Base-by-base conservation (phyloP, 352 stramenopile species). In the Globisporangium nagaii region DNA sequence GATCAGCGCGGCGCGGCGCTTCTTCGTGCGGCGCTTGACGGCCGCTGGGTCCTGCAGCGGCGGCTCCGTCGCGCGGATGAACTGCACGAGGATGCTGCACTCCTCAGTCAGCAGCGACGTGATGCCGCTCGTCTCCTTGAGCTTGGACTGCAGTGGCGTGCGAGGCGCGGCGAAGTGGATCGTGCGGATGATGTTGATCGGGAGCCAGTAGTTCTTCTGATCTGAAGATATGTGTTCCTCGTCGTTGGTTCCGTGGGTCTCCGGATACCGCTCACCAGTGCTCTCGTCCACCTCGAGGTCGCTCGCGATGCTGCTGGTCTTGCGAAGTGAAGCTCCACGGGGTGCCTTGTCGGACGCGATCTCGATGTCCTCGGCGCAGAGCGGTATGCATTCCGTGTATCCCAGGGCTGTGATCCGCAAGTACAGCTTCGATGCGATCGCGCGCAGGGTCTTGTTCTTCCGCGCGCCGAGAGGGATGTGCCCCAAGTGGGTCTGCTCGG, bases 81-180 rank as follows among this genome's bases (percentile, higher is more conserved):
- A 69, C 56, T 93, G 79, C 19, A 93, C 75, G 22, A 68, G 68
- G 24, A 93, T 81, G 53, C 74, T 90, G 43, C 76, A 86, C 45
- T 86, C 70, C 61, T 91, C 79, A 4, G 71, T 83, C 19, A 91
- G 58, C 24, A 88, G 81, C 32, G 74, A 65, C 4, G 58, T 70
- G 24, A 90, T 70, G 15, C 80, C 83, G 32, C 78, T 90, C 6
- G 77, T 89, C 20, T 93, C 83, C 41, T 87, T 86, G 15, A 91
- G 52, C 49, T 89, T 91, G 1, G 80, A 75, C 31, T 88, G 69
- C 4, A 93, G 66, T 2, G 79, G 76, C 2, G 83, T 93, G 3
- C 77, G 71, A 9, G 83, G 83, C 2, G 83, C 73, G 45, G 89
- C 89, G 59, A 90, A 90, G 44, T 84, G 75, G 28, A 91, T 74